Conservation (phyloP, 495 filamentous ascomycete genomes). For the Jackrogersella multiformis region DNA sequence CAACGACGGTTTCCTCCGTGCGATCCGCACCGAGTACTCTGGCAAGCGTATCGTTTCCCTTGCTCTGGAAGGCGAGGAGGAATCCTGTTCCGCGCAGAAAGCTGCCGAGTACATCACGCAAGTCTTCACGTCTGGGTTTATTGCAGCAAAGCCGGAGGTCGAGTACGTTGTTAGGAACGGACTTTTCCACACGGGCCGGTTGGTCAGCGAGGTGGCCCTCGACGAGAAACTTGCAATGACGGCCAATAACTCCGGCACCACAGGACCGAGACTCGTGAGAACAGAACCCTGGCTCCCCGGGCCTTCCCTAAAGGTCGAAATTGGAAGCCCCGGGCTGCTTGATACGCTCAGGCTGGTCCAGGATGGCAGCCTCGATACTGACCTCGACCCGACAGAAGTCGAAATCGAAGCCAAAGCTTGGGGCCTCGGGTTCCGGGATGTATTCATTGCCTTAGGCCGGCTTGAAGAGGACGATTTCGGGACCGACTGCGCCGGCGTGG, state of each 20-base stretch:
- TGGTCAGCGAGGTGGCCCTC: not conserved
- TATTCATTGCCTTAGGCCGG: constrained; percentile 55
- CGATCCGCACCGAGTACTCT: constrained; percentile 27
- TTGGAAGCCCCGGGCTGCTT: constrained; percentile 31
- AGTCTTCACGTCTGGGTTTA: not conserved
- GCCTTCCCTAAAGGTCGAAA: not conserved
- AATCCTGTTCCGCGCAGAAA: too few relatives aligned
- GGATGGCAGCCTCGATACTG: constrained; percentile 13
- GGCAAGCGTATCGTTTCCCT: constrained; percentile 30
- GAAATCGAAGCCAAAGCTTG: constrained; percentile 46
- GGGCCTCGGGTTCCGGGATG: constrained; percentile 47
- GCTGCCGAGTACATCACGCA: constrained; percentile 12
- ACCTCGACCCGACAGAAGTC: constrained; percentile 34
- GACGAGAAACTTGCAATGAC: too few relatives aligned
- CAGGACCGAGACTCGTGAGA: too few relatives aligned
- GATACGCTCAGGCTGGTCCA: constrained; percentile 36
- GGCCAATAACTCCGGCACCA: too few relatives aligned
- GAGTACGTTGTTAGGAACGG: not conserved
- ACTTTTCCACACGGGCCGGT: not conserved
- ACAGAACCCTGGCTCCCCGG: not conserved
- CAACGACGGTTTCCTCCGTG: constrained; percentile 31
- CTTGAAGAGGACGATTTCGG: constrained; percentile 45
- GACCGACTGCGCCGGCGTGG: constrained; percentile 49
- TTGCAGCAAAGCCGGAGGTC: not conserved
- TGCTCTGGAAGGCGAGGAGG: constrained; percentile 17